phyloP scores from a whole-genome alignment of 352 stramenopile species.

The Globisporangium recalcitrans region DNA sequence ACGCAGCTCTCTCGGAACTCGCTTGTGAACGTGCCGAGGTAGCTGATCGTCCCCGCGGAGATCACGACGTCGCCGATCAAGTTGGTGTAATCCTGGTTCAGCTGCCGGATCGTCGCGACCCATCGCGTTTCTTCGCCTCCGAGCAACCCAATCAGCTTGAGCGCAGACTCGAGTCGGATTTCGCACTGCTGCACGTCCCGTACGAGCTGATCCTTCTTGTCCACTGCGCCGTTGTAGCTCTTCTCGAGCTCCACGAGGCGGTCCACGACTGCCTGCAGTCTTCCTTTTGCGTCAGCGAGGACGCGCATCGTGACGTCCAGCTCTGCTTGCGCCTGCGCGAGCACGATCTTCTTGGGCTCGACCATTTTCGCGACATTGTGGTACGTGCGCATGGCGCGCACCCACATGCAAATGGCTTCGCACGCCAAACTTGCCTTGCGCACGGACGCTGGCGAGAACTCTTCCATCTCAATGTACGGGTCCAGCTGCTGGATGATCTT shows the following conservation, averaged over 20 bases:
- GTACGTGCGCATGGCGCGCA: conserved; percentile 92
- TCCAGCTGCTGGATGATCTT: conserved; percentile 87
- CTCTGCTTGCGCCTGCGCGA: conserved; percentile 77
- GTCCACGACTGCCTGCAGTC: conserved; percentile 81
- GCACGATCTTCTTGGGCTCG: conserved; percentile 89
- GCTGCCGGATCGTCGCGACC: conserved; percentile 79
- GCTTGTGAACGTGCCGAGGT: conserved; percentile 90
- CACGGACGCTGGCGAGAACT: conserved; percentile 86
- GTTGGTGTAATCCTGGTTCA: conserved; percentile 81
- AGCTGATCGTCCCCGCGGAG: conserved; percentile 90
- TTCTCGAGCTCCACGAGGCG: conserved; percentile 86
- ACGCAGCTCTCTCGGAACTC: conserved; percentile 89
- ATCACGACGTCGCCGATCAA: conserved; percentile 90
- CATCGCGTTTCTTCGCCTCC: conserved; percentile 88
- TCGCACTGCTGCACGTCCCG: conserved; percentile 78
- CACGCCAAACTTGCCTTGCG: conserved; percentile 89
- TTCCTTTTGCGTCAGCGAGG: conserved; percentile 79
- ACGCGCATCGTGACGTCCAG: conserved; percentile 86
- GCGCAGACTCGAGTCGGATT: conserved; percentile 83
- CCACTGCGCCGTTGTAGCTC: conserved; percentile 83
- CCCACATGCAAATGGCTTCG: conserved; percentile 93
- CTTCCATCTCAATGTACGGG: conserved; percentile 87
- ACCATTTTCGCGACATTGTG: conserved; percentile 89
- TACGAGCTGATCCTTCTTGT: conserved; percentile 84
- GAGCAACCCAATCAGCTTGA: conserved; percentile 88